Base-by-base conservation (phyloP, 352 stramenopile genomes). In the Peronospora tabacina region DNA sequence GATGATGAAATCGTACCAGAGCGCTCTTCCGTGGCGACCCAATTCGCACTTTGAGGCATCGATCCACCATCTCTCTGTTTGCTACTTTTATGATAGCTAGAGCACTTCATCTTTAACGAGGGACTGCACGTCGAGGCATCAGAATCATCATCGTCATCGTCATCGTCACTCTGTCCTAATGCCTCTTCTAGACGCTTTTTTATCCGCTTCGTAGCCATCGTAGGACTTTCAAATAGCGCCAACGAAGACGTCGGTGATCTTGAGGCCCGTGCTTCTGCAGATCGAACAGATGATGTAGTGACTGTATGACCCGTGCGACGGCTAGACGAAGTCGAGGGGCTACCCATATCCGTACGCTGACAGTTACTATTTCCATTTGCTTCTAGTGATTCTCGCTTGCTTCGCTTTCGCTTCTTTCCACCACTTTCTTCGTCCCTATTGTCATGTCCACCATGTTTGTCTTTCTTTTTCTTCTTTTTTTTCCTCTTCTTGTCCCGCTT, bases 401-500 rank as follows among this genome's bases (percentile, higher is more conserved):
- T 57, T 3, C 57, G 61, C 32, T 66, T 70, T 13, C 52, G 48
- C 29, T 63, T 70, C 24, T 56, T 63, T 4, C 36, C 30, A 28
- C 42, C 40, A 5, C 46, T 45, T 0, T 73, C 67, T 24, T 60
- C 59, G 6, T 55, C 38, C 22, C 38, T 58, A 24, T 44, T 26
- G 7, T 59, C 57, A 9, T 45, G 17, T 20, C 56, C 60, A 12
- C 65, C 46, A 17, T 62, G 55, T n/a, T 63, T 75, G 35, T 65
- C 49, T 36, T 66, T 74, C 35, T 68, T 63, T 47, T 61, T 67
- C 44, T 63, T 79, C 54, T 65, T 79, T 30, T 63, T 75, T 39
- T 60, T 60, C 36, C 76, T 75, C 38, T 68, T 65, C 58, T 85
- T 81, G 41, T 77, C 72, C 9, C 55, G 54, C 43, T 83, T 81